Base-by-base conservation (phyloP, 768 basidiomycete genomes). In the Kwoniella shandongensis region DNA sequence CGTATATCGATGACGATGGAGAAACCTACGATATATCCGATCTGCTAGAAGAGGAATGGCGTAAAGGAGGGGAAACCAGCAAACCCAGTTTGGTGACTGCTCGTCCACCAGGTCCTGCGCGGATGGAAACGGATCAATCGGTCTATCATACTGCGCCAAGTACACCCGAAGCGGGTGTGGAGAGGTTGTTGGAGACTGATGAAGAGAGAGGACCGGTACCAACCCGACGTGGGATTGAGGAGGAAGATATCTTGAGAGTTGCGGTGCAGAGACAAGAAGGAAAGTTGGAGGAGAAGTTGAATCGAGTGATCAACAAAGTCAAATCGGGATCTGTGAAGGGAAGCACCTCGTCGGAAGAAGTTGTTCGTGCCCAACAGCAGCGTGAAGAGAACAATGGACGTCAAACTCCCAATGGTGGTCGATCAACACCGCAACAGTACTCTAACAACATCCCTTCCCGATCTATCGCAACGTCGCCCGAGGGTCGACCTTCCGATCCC, bases 11-110 rank as follows among this genome's bases (percentile, higher is more conserved):
- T 61, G 82, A 84, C 2, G 90, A 92, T 60, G 94, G 92, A 2
- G 89, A 89, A 78, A 88, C 87, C 0, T 88, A 86, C 68, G 94
- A 98, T 74, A 91, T 98, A 73, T 91, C 89, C 67, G 88, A 94
- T 61, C 86, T 96, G 47, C 83, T 97, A 44, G 91, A 93, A 71
- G 85, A 89, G 76, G 94, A 94, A 66, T 88, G 88, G 81, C 61
- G 62, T 22, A 45, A 32, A 20, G 66, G 63, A 32, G 62, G 57
- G 2, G 32, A 18, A 4, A 30, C 26, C 8, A 10, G n/a, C 23
- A 26, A 22, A 11, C 13, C 36, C 18, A 23, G 25, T 17, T 32
- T 30, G 7, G 26, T 48, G 8, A 18, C 47, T 11, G 10, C 50
- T 40, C 8, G 26, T 27, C 64, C 66, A 8, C 65, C 73, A 13